Evolutionary conservation across 805 yeast species (phyloP), one percentile per base, ranked within the genome.

Genomic region (Debaryomyces prosopidis): DNA sequence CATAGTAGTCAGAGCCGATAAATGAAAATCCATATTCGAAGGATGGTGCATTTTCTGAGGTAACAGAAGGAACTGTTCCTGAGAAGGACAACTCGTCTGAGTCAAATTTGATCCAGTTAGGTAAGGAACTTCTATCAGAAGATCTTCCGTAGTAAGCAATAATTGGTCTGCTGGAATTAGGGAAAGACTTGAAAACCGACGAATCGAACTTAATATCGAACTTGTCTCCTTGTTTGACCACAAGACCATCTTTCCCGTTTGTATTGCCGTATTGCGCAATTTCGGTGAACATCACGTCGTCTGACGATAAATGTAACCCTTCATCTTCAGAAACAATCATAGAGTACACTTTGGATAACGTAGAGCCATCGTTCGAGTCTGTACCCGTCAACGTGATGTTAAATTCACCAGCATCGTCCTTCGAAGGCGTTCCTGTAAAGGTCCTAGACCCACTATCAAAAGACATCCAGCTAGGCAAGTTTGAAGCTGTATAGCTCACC

Each of bases 41-140:
- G 34, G 96, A 88, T 9, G 97, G 98, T 1, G 99, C 99, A 54
- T 89, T 85, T 14, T 79, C 75, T 2, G 97, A 87, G 53, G 88
- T 85, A 27, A 88, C 88, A 6, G 85, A 73, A 9, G 99, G 99
- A 1, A 96, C 92, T 1, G 85, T 84, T 27, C 99, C 99, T 36
- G 81, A 74, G 65, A 90, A 92, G 16, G 87, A 77, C 51, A 89
- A 69, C 32, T 74, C 71, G 44, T 71, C 69, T 4, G 77, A 57
- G 58, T 89, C 84, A 60, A 92, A 94, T 43, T 68, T 65, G 42
- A 89, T 71, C 98, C 99, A 94, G 59, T 81, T 85, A 32, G 99
- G 99, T 45, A 94, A 73, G 2, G 99, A 92, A 1, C 96, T 79
- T 60, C 91, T 80, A 62, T 88, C 89, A 11, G 75, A 67, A n/a